Conservation (phyloP, 495 filamentous ascomycete genomes). For the Pseudoneurospora amorphoporcata region DNA sequence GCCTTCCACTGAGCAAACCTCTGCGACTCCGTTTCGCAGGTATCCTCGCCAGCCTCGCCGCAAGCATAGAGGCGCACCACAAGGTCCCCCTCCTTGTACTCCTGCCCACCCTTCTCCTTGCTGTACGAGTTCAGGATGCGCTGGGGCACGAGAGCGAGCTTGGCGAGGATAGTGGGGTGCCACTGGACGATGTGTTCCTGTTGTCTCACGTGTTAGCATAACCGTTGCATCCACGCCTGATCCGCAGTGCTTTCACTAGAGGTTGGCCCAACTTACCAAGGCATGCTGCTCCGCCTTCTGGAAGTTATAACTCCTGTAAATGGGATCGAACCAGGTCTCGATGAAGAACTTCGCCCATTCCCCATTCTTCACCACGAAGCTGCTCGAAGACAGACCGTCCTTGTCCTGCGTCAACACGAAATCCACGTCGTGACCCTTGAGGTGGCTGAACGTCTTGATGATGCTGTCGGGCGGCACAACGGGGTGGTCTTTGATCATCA, state of each 20-base stretch:
- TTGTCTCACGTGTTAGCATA: constrained; percentile 9
- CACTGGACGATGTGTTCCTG: constrained; percentile 91
- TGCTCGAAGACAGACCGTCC: constrained; percentile 64
- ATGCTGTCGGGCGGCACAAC: constrained; percentile 93
- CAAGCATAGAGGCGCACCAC: constrained; percentile 68
- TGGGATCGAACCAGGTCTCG: constrained; percentile 92
- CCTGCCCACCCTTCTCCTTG: constrained; percentile 26
- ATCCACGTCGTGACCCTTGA: constrained; percentile 66
- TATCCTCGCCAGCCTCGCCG: constrained; percentile 38
- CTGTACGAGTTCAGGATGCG: constrained; percentile 67
- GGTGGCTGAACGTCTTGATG: constrained; percentile 85
- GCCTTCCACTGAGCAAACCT: constrained; percentile 37
- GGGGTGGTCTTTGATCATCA: constrained; percentile 76
- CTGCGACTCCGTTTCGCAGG: constrained; percentile 59
- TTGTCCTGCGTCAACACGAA: constrained; percentile 78
- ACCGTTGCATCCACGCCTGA: not conserved
- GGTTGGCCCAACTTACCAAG: constrained; percentile 48
- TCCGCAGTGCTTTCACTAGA: not conserved
- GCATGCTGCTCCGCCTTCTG: constrained; percentile 90
- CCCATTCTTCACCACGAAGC: constrained; percentile 71
- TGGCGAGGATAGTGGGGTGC: constrained; percentile 95
- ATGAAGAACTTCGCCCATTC: constrained; percentile 90
- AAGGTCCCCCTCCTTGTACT: constrained; percentile 81
- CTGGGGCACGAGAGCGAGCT: constrained; percentile 78
- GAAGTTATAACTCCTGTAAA: constrained; percentile 90